Percentiles rank a stretch among this genome's conserved stretches.
These are phyloP conservation scores for Rubus idaeus DNA, from an alignment of 306 rosid genomes.

Conservation along the genomic window DNA sequence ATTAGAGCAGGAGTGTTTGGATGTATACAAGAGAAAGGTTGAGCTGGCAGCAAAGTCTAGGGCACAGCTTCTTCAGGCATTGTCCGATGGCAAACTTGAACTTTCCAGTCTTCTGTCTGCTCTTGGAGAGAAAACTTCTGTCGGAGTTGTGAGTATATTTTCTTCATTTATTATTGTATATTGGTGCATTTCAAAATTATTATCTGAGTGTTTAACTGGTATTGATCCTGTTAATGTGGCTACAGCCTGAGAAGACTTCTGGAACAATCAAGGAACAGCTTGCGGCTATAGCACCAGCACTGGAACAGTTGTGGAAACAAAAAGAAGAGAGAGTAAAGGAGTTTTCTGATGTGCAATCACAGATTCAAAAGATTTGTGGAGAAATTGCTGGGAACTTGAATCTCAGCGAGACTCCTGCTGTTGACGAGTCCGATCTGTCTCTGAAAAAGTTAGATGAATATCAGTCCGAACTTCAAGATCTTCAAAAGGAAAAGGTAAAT, in stretches of 20 bases:
- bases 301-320: constrained; percentile 83
- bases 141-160: constrained; percentile 39
- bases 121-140: constrained; percentile 72
- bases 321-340: constrained; percentile 89
- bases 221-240: background rate
- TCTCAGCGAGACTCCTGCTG: constrained; percentile 50
- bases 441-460: constrained; percentile 83
- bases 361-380: constrained; percentile 90
- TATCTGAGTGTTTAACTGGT: background rate
- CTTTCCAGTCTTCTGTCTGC: constrained; percentile 84
- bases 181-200: background rate
- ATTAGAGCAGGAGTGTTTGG: constrained; percentile 93
- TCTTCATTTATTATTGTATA: background rate
- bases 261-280: constrained; percentile 71
- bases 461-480: constrained; percentile 88
- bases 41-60: constrained; percentile 94
- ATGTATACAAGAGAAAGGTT: constrained; percentile 94
- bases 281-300: constrained; percentile 85
- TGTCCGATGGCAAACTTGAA: constrained; percentile 78
- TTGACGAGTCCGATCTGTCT: constrained; percentile 82
- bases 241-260: constrained; percentile 53
- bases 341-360: constrained; percentile 83
- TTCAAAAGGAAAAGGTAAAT: constrained; percentile 93
- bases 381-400: constrained; percentile 80
- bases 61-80: constrained; percentile 85